Evolutionary conservation across 2,329 filamentous ascomycete species (phyloP).

Genomic region (Dactylellina sp.): DNA sequence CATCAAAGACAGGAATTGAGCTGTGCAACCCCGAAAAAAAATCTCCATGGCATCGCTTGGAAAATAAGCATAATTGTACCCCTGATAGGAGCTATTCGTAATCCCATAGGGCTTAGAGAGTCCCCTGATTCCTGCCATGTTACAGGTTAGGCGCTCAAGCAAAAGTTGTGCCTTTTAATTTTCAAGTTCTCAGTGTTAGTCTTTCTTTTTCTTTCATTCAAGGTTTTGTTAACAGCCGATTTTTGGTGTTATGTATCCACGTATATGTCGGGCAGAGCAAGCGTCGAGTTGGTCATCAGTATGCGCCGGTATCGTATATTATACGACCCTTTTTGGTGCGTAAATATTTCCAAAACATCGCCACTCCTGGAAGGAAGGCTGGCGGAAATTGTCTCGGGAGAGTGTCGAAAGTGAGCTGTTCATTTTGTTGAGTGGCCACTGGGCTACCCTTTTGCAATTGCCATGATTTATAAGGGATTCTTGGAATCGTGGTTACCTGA

Average conservation of each 20-base stretch:
- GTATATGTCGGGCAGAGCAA: not conserved
- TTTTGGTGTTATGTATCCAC: not conserved
- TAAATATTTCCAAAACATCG: no score
- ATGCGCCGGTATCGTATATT: no score
- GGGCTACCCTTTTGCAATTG: constrained; percentile 10
- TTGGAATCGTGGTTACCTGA: constrained; percentile 37
- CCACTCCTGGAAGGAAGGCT: no score
- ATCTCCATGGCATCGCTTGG: constrained; percentile 26
- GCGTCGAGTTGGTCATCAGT: no score
- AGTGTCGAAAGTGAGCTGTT: not conserved
- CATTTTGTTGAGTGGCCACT: not conserved
- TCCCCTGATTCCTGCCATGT: constrained; percentile 22
- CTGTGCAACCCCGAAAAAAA: constrained; percentile 2
- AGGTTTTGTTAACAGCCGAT: no score
- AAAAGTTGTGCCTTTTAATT: constrained; percentile 2
- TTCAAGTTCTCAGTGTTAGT: no score
- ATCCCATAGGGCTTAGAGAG: constrained; percentile 42
- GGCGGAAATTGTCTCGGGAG: not conserved
- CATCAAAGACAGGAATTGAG: not conserved
- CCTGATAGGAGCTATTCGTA: constrained; percentile 13
- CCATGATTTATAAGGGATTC: constrained; percentile 11
- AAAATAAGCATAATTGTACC: constrained; percentile 43
- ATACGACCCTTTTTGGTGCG: no score
- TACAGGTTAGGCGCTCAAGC: constrained; percentile 8
- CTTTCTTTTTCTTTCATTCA: no score